Evolutionary conservation across 768 basidiomycete species (phyloP).

Genomic region (Tricholoma sp.): DNA sequence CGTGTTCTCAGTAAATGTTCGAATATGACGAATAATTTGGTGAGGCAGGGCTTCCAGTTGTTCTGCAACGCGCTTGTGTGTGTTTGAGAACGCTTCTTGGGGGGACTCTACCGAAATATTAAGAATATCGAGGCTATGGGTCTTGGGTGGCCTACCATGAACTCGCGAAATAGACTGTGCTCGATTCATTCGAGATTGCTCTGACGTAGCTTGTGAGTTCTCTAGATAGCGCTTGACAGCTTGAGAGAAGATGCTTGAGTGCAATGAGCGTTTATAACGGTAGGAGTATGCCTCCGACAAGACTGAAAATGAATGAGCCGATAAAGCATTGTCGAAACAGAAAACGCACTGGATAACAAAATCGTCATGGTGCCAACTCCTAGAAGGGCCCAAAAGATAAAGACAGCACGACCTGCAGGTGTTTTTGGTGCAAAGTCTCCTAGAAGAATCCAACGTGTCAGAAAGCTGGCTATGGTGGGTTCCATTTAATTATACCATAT

Average conservation of each 20-base stretch:
- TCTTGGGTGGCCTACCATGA: neutral
- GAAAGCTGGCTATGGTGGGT: neutral
- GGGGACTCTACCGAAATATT: neutral
- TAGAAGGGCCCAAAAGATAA: conserved; percentile 73
- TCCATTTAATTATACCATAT: conserved; percentile 35
- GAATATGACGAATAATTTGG: conserved; percentile 25
- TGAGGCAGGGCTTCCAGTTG: conserved; percentile 29
- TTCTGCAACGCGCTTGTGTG: conserved; percentile 15
- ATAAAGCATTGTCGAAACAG: neutral
- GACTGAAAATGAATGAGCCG: conserved; percentile 30
- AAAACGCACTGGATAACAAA: conserved; percentile 55
- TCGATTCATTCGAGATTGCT: neutral
- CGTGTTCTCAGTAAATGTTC: conserved; percentile 27
- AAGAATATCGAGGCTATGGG: neutral
- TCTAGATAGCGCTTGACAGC: conserved; percentile 41
- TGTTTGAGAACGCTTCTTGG: conserved; percentile 12
- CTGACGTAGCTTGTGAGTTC: neutral
- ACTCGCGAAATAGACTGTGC: neutral
- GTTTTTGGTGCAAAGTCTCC: conserved; percentile 60
- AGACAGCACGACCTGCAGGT: conserved; percentile 68
- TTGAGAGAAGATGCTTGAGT: conserved; percentile 37
- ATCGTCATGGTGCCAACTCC: conserved; percentile 76
- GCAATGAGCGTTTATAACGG: conserved; percentile 56
- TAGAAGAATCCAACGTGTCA: conserved; percentile 11
- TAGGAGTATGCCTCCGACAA: conserved; percentile 61